These are phyloP conservation scores for Aspergillus vadensis DNA, from an alignment of 2,329 filamentous ascomycete genomes.

Conservation along the genomic window DNA sequence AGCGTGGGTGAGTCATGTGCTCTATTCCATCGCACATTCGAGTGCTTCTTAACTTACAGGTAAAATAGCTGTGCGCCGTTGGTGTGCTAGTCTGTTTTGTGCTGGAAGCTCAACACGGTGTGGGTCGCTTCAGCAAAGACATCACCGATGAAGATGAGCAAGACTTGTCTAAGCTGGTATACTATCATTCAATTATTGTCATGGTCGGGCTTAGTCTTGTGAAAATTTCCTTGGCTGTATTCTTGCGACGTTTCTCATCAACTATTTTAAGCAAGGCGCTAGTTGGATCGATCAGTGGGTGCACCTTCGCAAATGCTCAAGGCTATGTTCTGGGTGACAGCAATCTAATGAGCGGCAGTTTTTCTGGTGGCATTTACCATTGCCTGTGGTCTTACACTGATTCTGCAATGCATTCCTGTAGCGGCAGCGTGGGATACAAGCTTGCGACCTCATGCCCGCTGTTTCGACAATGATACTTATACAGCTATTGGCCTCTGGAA, in stretches of 20 bases:
- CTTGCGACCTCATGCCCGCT: conserved; percentile 43
- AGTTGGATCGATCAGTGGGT: conserved; percentile 35
- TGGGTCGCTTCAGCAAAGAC: conserved; percentile 49
- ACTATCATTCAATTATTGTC: conserved; percentile 51
- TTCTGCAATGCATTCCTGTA: conserved; percentile 53
- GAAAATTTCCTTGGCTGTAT: conserved; percentile 46
- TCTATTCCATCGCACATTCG: conserved; percentile 21
- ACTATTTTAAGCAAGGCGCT: conserved; percentile 38
- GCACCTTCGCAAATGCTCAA: neutral
- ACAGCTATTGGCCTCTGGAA: conserved; percentile 35
- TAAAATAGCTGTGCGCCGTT: conserved; percentile 24
- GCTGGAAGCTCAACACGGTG: conserved; percentile 47
- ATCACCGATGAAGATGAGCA: conserved; percentile 37
- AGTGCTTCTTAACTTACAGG: neutral
- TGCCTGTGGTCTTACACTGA: conserved; percentile 48
- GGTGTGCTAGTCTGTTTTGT: conserved; percentile 46
- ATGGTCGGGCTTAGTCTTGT: conserved; percentile 48
- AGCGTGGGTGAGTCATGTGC: conserved; percentile 40
- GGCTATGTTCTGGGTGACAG: neutral
- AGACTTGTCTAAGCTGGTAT: conserved; percentile 46
- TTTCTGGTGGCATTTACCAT: conserved; percentile 28
- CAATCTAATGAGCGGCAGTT: conserved; percentile 31
- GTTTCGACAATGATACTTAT: conserved; percentile 46
- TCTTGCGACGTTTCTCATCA: conserved; percentile 44
- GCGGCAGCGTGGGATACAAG: conserved; percentile 48